Evolutionary conservation across 495 filamentous ascomycete species (phyloP).

Genomic region (Monascus purpureus): DNA sequence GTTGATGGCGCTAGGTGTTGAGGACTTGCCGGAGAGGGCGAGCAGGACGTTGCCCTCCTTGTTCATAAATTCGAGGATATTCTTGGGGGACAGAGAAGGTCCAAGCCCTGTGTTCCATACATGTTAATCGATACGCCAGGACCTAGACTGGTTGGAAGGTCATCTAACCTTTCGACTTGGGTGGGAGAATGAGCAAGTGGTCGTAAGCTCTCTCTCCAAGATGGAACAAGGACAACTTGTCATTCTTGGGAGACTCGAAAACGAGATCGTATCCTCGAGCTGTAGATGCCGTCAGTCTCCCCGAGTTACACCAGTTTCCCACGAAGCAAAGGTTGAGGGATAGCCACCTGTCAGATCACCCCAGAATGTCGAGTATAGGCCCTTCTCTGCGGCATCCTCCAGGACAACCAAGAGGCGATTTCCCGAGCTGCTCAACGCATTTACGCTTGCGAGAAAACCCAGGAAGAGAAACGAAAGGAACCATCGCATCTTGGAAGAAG

Average conservation of each 20-base stretch:
- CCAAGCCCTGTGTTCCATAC: constrained; percentile 50
- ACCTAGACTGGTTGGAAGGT: not conserved
- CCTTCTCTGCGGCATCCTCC: constrained; percentile 69
- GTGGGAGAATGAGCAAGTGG: constrained; percentile 76
- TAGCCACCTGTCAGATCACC: constrained; percentile 61
- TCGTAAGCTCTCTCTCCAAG: constrained; percentile 82
- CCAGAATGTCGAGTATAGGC: constrained; percentile 68
- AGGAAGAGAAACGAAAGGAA: constrained; percentile 54
- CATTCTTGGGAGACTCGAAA: constrained; percentile 77
- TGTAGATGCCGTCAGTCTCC: constrained; percentile 23
- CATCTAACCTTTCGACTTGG: constrained; percentile 72
- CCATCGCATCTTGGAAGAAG: constrained; percentile 52
- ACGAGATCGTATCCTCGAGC: constrained; percentile 68
- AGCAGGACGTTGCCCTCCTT: constrained; percentile 84
- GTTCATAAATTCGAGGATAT: constrained; percentile 84
- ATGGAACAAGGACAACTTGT: constrained; percentile 67
- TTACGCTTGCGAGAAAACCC: constrained; percentile 47
- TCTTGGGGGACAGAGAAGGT: constrained; percentile 70
- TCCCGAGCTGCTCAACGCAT: constrained; percentile 69
- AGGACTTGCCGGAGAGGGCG: constrained; percentile 59
- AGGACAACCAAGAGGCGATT: constrained; percentile 72
- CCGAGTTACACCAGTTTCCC: constrained; percentile 4
- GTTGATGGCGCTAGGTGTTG: constrained; percentile 63
- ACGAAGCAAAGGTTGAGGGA: not conserved
- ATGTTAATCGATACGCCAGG: too few species aligned